phyloP scores from a whole-genome alignment of 495 filamentous ascomycete species.

The Recurvomyces mirabilis region DNA sequence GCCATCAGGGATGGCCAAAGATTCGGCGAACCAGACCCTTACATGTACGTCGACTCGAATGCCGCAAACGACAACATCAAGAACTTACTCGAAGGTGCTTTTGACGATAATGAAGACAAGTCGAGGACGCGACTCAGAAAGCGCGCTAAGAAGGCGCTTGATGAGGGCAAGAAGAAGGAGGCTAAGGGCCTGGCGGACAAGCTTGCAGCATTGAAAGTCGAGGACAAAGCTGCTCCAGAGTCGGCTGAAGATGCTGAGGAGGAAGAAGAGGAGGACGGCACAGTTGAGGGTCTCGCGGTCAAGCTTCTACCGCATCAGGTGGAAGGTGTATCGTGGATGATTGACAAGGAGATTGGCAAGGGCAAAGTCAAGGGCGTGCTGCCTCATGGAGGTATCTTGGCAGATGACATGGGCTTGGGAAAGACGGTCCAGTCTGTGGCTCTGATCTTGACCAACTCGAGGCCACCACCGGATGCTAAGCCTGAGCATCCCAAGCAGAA shows the following conservation, averaged over 20 bases:
- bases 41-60: slow-evolving; percentile 60
- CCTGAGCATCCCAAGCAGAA: slow-evolving; percentile 28
- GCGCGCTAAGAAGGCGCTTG: slow-evolving; percentile 38
- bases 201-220: slow-evolving; percentile 47
- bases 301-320: slow-evolving; percentile 86
- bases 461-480: slow-evolving; percentile 53
- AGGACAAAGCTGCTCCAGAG: slow-evolving; percentile 29
- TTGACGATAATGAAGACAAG: slow-evolving; percentile 70
- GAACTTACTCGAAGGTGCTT: slow-evolving; percentile 71
- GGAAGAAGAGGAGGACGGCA: slow-evolving; percentile 59
- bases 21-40: slow-evolving; percentile 42
- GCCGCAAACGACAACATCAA: slow-evolving; percentile 81
- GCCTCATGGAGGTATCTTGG: slow-evolving; percentile 76
- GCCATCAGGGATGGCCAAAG: slow-evolving; percentile 20
- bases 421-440: slow-evolving; percentile 77
- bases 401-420: slow-evolving; percentile 79
- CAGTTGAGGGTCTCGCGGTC: slow-evolving; percentile 74
- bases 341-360: slow-evolving; percentile 68
- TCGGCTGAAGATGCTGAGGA: slow-evolving; percentile 37
- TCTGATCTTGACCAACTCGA: slow-evolving; percentile 70
- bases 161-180: slow-evolving; percentile 32
- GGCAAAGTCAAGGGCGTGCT: slow-evolving; percentile 64
- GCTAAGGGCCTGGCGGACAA: slow-evolving; percentile 48
- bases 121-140: slow-evolving; percentile 40
- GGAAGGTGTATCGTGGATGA: slow-evolving; percentile 89